phyloP scores from a whole-genome alignment of 495 filamentous ascomycete species.

The Parachaetomium inaequale region DNA sequence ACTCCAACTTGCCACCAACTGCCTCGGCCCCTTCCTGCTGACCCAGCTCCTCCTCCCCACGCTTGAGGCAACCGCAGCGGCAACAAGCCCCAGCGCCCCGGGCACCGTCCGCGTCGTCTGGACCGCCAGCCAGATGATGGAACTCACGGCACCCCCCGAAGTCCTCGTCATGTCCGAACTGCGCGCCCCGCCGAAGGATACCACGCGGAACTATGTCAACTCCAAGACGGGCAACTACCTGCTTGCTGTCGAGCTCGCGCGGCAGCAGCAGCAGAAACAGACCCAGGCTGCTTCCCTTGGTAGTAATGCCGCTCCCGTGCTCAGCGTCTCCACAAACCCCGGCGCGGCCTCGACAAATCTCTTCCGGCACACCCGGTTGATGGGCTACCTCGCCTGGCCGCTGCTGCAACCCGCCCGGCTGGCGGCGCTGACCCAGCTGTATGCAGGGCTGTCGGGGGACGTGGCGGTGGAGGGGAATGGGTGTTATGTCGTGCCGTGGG shows the following conservation, averaged over 20 bases:
- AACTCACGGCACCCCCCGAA: conserved; percentile 24
- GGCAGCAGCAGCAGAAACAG: conserved; percentile 18
- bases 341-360: conserved; percentile 37
- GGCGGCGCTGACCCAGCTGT: conserved; percentile 44
- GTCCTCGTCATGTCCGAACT: conserved; percentile 31
- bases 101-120: conserved; percentile 1
- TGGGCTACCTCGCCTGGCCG: conserved; percentile 24
- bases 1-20: neutral
- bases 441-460: conserved; percentile 40
- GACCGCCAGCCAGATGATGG: conserved; percentile 4
- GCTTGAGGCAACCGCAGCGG: neutral
- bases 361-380: conserved; percentile 24
- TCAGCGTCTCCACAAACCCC: conserved; percentile 43
- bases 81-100: neutral
- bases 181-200: conserved; percentile 20
- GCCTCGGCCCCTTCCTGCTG: neutral
- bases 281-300: neutral
- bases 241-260: conserved; percentile 33
- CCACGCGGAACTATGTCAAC: conserved; percentile 34
- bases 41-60: neutral
- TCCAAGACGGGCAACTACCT: conserved; percentile 43
- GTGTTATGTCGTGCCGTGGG: conserved; percentile 44
- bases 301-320: conserved; percentile 16
- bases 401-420: conserved; percentile 31
- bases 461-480: conserved; percentile 32